phyloP scores from a whole-genome alignment of 2,329 filamentous ascomycete species.

The Capronia coronata region DNA sequence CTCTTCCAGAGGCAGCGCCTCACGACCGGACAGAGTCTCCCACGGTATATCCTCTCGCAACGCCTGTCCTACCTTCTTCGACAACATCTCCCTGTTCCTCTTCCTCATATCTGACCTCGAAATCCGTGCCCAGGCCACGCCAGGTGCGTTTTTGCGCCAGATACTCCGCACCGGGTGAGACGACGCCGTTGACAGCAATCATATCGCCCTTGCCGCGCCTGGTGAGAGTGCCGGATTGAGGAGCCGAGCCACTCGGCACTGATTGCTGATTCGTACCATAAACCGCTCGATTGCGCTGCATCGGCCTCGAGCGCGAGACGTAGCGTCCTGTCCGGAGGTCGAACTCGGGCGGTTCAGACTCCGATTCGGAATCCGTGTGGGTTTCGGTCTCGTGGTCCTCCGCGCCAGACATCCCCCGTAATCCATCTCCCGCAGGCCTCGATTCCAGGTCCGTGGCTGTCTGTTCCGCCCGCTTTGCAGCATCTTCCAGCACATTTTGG shows the following conservation, averaged over 20 bases:
- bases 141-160: conserved; percentile 77
- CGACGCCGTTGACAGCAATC: conserved; percentile 71
- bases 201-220: conserved; percentile 61
- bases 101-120: conserved; percentile 56
- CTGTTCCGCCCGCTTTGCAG: conserved; percentile 13
- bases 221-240: conserved; percentile 50
- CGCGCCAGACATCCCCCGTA: conserved; percentile 28
- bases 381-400: conserved; percentile 26
- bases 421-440: conserved; percentile 12
- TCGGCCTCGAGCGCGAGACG: conserved; percentile 59
- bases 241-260: conserved; percentile 14
- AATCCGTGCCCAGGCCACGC: conserved; percentile 87
- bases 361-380: conserved; percentile 52
- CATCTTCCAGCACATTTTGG: conserved; percentile 54
- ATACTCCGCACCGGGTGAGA: conserved; percentile 88
- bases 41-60: conserved; percentile 81
- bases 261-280: background rate
- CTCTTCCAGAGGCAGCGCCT: background rate
- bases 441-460: too few species aligned
- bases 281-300: conserved; percentile 31
- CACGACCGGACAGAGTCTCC: conserved; percentile 38
- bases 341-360: conserved; percentile 73
- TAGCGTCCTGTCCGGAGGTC: conserved; percentile 84
- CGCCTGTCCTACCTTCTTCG: conserved; percentile 78
- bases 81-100: conserved; percentile 56